Percentiles rank a stretch among this genome's conserved stretches.
These are phyloP conservation scores for Saccharomycopsis synnaedendra DNA, from an alignment of 805 yeast species.

Conservation along the genomic window DNA sequence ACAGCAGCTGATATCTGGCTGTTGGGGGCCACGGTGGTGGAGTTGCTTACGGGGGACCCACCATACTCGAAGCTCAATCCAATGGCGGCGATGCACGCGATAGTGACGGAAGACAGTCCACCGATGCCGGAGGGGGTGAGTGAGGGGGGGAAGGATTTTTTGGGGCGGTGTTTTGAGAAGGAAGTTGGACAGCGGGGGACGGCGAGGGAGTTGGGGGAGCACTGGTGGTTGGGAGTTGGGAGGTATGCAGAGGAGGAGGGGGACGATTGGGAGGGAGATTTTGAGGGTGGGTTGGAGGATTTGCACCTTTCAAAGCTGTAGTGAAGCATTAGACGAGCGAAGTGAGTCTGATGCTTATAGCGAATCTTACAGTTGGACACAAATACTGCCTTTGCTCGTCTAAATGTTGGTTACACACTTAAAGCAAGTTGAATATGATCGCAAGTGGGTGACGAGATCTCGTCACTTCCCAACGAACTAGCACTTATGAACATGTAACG, in stretches of 20 bases:
- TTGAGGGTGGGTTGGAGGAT: slow-evolving; percentile 1
- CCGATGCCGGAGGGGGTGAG: slow-evolving; percentile 48
- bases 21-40: slow-evolving; percentile 88
- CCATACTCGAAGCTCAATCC: slow-evolving; percentile 72
- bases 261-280: slow-evolving; percentile 15
- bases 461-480: too few species aligned
- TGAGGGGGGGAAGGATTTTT: slow-evolving; percentile 39
- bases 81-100: slow-evolving; percentile 75
- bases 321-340: too few species aligned
- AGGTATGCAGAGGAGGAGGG: slow-evolving; percentile 6
- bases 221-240: slow-evolving; percentile 42
- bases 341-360: too few species aligned
- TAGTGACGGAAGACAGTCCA: slow-evolving; percentile 65
- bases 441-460: too few species aligned
- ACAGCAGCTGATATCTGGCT: slow-evolving; percentile 91
- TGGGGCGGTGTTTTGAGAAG: slow-evolving; percentile 59
- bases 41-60: slow-evolving; percentile 75
- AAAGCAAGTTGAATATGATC: too few species aligned
- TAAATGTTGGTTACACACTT: too few species aligned
- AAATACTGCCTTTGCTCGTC: too few species aligned
- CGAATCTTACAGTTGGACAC: too few species aligned
- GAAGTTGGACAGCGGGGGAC: slow-evolving; percentile 48
- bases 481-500: too few species aligned
- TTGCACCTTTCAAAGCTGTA: too few species aligned
- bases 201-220: slow-evolving; percentile 44